A percentile compares a stretch with the other conserved stretches of the same genome.
These are phyloP conservation scores for Crassisporium funariophilum DNA, from an alignment of 768 basidiomycete species.

Conservation along the genomic window DNA sequence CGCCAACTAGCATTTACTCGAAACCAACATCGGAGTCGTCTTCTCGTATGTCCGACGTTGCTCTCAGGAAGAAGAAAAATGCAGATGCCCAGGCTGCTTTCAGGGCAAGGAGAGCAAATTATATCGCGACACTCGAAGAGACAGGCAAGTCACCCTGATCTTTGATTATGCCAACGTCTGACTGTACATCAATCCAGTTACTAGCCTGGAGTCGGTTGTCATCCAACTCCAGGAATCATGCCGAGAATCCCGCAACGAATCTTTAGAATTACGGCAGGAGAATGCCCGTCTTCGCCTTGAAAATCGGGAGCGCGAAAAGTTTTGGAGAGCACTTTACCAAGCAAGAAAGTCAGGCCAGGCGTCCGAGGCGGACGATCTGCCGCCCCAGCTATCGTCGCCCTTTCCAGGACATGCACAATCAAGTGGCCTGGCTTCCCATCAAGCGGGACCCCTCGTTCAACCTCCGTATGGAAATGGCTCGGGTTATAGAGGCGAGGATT, in stretches of 20 bases:
- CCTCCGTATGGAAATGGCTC: slow-evolving; percentile 37
- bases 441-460: slow-evolving; percentile 35
- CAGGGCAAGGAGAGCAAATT: slow-evolving; percentile 78
- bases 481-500: slow-evolving; percentile 54
- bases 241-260: slow-evolving; percentile 64
- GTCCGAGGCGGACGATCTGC: slow-evolving; percentile 54
- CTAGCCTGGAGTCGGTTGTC: slow-evolving; percentile 83
- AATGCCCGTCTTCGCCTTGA: slow-evolving; percentile 65
- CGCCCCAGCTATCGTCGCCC: slow-evolving; percentile 50
- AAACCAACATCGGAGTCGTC: slow-evolving; percentile 37
- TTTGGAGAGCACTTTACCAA: slow-evolving; percentile 72
- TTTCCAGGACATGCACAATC: slow-evolving; percentile 33
- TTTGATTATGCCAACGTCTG: slow-evolving; percentile 9
- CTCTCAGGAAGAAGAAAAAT: slow-evolving; percentile 85
- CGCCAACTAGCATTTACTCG: slow-evolving; percentile 13
- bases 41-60: slow-evolving; percentile 62
- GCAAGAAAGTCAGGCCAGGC: slow-evolving; percentile 58
- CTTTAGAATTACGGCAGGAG: slow-evolving; percentile 64
- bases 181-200: slow-evolving; percentile 46
- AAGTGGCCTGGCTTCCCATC: slow-evolving; percentile 33
- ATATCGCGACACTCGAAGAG: slow-evolving; percentile 86
- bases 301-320: slow-evolving; percentile 70
- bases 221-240: slow-evolving; percentile 82
- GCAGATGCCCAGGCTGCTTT: slow-evolving; percentile 89
- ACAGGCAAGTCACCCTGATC: slow-evolving; percentile 48